Evolutionary conservation across 331 rosid genomes (phyloP).

Genomic region (Arachis monticola): DNA sequence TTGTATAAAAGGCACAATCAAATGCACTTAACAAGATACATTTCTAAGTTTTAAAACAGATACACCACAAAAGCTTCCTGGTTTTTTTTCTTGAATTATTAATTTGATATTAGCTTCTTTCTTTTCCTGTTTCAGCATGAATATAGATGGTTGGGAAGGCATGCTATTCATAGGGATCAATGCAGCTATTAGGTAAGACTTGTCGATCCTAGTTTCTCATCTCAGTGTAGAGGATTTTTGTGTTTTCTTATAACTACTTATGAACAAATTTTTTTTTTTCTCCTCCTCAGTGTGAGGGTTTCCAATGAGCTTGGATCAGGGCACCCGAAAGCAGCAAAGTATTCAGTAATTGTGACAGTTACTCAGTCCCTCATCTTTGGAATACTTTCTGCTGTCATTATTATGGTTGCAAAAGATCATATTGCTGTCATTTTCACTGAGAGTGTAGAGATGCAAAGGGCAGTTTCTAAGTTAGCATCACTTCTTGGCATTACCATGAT

Average conservation of each 20-base stretch:
- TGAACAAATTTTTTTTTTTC: background rate
- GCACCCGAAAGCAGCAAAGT: conserved; percentile 81
- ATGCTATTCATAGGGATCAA: conserved; percentile 90
- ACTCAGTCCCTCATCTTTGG: conserved; percentile 75
- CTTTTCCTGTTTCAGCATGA: conserved; percentile 68
- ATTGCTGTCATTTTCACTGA: conserved; percentile 72
- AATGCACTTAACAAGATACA: background rate
- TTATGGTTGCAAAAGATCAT: conserved; percentile 59
- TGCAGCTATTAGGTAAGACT: conserved; percentile 87
- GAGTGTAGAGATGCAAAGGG: conserved; percentile 70
- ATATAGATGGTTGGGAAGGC: conserved; percentile 88
- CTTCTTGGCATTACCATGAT: conserved; percentile 88
- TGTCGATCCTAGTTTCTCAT: background rate
- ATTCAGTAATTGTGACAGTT: conserved; percentile 59
- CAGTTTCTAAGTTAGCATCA: conserved; percentile 74
- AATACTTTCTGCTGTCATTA: conserved; percentile 46
- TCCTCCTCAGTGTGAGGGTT: conserved; percentile 67
- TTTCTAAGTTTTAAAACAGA: background rate
- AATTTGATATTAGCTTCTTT: conserved; percentile 19
- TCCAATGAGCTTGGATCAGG: conserved; percentile 91
- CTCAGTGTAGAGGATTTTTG: conserved; percentile 40
- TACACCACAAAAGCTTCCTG: background rate
- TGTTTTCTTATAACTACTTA: background rate
- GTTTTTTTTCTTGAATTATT: background rate
- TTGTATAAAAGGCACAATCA: conserved; percentile 4